Conservation (phyloP, 2,329 filamentous ascomycete genomes). For the Trichoderma harzianum region DNA sequence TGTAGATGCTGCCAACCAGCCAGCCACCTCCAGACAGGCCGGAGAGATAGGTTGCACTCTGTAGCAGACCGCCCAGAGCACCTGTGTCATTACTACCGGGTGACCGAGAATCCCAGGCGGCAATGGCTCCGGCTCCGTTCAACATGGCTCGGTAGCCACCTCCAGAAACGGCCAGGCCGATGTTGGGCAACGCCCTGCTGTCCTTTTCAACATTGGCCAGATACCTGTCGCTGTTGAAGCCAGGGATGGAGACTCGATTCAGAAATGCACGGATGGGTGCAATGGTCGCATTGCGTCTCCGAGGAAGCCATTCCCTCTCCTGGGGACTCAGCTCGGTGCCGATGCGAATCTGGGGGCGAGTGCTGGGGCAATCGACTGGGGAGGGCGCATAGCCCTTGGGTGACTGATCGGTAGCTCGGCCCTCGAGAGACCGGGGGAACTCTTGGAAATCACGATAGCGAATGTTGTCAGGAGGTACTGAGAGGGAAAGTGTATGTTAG, state of each 20-base stretch:
- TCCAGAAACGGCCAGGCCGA: conserved; percentile 75
- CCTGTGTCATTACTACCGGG: conserved; percentile 45
- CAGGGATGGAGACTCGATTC: conserved; percentile 66
- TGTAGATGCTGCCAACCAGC: conserved; percentile 77
- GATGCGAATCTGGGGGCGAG: conserved; percentile 69
- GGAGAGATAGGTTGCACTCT: conserved; percentile 75
- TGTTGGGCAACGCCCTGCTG: conserved; percentile 45
- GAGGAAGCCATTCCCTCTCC: conserved; percentile 71
- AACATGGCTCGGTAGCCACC: conserved; percentile 85
- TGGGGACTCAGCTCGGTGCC: conserved; percentile 55
- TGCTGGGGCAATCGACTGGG: conserved; percentile 63
- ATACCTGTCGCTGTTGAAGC: conserved; percentile 73
- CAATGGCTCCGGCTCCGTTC: conserved; percentile 75
- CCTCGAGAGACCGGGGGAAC: conserved; percentile 20
- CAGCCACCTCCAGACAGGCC: conserved; percentile 81
- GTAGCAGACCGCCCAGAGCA: conserved; percentile 75
- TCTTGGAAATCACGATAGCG: conserved; percentile 18
- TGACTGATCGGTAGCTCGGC: conserved; percentile 32
- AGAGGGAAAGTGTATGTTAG: not conserved
- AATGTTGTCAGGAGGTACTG: conserved; percentile 10
- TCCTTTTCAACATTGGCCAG: conserved; percentile 44
- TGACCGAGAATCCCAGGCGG: conserved; percentile 75
- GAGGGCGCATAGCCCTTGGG: conserved; percentile 65
- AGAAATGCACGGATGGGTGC: conserved; percentile 74
- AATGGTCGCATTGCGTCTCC: conserved; percentile 69